Percentiles rank a stretch among this genome's conserved stretches.
Conservation (phyloP, 2,329 filamentous ascomycete genomes). For the Botrytis cinerea region DNA sequence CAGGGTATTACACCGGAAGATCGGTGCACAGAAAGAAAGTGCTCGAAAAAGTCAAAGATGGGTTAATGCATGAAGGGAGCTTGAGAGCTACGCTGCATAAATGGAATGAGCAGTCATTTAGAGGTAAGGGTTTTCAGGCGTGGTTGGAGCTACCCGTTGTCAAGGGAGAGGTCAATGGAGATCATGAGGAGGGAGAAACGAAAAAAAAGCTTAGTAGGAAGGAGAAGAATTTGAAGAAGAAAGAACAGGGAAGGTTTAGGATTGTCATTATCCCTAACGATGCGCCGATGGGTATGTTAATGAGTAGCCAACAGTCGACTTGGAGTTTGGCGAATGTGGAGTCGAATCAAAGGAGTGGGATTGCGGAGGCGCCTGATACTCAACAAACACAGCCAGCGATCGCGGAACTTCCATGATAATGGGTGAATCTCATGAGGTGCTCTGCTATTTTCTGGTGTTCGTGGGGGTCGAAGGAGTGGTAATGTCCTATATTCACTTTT, state of each 20-base stretch:
- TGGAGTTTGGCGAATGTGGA: not conserved
- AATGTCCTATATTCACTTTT: not conserved
- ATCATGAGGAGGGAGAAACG: not conserved
- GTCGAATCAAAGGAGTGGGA: not conserved
- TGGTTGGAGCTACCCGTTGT: conserved; percentile 35
- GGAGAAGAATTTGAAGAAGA: conserved; percentile 22
- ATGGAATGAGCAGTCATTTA: conserved; percentile 33
- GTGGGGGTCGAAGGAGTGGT: not conserved
- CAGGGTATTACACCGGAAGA: conserved; percentile 33
- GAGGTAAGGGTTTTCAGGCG: conserved; percentile 31
- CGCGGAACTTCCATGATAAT: not conserved
- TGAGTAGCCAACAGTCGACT: not conserved
- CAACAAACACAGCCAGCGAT: not conserved
- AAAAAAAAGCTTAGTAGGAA: not conserved
- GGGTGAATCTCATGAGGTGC: not conserved
- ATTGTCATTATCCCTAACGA: conserved; percentile 27
- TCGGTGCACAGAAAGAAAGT: conserved; percentile 33
- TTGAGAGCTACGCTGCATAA: conserved; percentile 28
- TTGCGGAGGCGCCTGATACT: conserved; percentile 11
- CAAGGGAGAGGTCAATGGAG: conserved; percentile 24
- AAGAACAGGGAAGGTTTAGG: conserved; percentile 26
- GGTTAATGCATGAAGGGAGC: conserved; percentile 31
- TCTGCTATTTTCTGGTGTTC: not conserved
- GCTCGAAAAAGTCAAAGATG: conserved; percentile 32
- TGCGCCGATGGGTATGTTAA: not conserved